Evolutionary conservation across 495 filamentous ascomycete genomes (phyloP), one percentile per base, ranked within the genome.

Genomic region (Aspergillus cristatus): DNA sequence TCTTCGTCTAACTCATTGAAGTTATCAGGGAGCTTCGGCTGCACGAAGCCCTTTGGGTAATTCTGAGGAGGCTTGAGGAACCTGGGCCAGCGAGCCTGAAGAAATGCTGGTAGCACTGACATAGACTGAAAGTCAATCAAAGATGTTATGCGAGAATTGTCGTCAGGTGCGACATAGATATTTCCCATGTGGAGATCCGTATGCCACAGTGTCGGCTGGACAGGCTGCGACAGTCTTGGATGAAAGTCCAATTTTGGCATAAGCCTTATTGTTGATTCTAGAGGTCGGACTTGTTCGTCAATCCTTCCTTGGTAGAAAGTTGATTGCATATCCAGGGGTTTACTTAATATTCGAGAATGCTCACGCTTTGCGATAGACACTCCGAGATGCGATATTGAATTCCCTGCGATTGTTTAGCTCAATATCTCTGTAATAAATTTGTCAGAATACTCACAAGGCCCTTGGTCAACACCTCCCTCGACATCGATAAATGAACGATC

Each of bases 171-270:
- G 24, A 59, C 54, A 37, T 45, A 62, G 13, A 65, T 61, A 33
- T 65, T 65, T 29, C 55, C 60, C 51, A 57, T 56, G 22, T 62
- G 46, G 25, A 62, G 50, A 45, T 64, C 60, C n/a, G 55, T 57
- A 32, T 65, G 53, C 53, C 55, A 62, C 25, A 65, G 34, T n/a
- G 48, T 60, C 28, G 53, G 52, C 35, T 55, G 42, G 29, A 40
- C 20, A 22, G 34, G 33, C 33, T 46, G 22, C 14, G 16, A 20
- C 10, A 59, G 38, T 28, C 28, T 14, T 32, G 45, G 18, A 30
- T 50, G 37, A 6, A 42, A 46, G 34, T 49, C 47, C 41, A 60
- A 26, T 6, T 45, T 39, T 8, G 28, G 17, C 37, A 60, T 48
- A 7, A 60, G 17, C 12, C 28, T 36, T 12, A 39, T 37, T 20